Conservation (phyloP, 2,329 filamentous ascomycete species). For the Monascus ruber region DNA sequence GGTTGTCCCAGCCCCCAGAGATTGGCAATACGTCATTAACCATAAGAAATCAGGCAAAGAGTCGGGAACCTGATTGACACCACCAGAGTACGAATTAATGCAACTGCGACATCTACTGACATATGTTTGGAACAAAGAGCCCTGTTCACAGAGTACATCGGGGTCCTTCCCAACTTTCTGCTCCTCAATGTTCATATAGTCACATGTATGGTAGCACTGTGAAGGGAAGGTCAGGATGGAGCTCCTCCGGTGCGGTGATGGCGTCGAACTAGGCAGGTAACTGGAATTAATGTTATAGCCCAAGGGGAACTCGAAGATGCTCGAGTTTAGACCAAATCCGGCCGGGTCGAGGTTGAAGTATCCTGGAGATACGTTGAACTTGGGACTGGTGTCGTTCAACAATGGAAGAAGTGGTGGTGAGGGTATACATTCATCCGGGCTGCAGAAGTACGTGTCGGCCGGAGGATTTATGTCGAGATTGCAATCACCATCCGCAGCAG, state of each 20-base stretch:
- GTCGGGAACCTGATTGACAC: too few relatives aligned
- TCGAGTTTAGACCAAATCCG: constrained; percentile 51
- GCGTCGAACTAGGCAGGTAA: background rate
- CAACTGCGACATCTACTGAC: too few relatives aligned
- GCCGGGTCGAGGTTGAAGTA: constrained; percentile 55
- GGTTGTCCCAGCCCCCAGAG: too few relatives aligned
- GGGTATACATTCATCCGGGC: constrained; percentile 27
- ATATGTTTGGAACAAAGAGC: too few relatives aligned
- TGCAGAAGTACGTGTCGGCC: constrained; percentile 23
- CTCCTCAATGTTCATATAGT: too few relatives aligned
- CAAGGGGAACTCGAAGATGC: constrained; percentile 43
- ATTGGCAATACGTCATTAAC: too few relatives aligned
- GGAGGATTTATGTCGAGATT: constrained; percentile 29
- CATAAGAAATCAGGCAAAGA: too few relatives aligned
- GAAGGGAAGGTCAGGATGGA: too few relatives aligned
- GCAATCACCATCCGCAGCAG: constrained; percentile 17
- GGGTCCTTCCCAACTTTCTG: too few relatives aligned
- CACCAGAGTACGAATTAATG: too few relatives aligned
- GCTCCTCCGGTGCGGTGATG: background rate
- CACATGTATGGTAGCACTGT: too few relatives aligned
- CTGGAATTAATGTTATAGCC: background rate
- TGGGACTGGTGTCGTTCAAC: constrained; percentile 12
- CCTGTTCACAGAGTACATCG: too few relatives aligned
- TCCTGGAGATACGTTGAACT: constrained; percentile 39
- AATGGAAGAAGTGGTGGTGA: constrained; percentile 16